phyloP scores from a whole-genome alignment of 495 filamentous ascomycete genomes.

The Podospora anserina region DNA sequence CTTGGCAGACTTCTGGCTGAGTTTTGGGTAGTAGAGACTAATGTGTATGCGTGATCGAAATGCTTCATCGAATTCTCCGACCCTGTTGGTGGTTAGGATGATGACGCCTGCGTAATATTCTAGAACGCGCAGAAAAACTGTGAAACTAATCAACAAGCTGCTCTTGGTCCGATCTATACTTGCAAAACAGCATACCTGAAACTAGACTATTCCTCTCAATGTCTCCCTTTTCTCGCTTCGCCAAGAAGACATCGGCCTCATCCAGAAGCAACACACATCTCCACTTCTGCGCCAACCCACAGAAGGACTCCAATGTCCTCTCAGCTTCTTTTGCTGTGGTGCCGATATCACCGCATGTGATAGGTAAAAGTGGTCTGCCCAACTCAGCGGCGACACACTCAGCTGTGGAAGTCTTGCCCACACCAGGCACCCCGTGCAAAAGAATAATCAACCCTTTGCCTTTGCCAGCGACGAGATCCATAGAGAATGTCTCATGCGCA shows the following conservation, averaged over 20 bases:
- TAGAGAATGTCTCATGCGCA: too few species aligned
- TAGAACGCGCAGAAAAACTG: slow-evolving; percentile 13
- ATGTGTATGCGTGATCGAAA: slow-evolving; percentile 25
- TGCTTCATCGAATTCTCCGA: slow-evolving; percentile 15
- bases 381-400: slow-evolving; percentile 13
- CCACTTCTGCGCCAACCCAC: slow-evolving; percentile 41
- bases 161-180: not conserved
- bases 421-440: slow-evolving; percentile 15
- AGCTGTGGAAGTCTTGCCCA: slow-evolving; percentile 19
- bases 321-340: slow-evolving; percentile 36
- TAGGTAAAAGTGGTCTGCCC: slow-evolving; percentile 6
- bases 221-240: slow-evolving; percentile 14
- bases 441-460: slow-evolving; percentile 18
- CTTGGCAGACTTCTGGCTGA: too few species aligned
- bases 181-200: not conserved
- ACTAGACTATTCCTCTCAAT: slow-evolving; percentile 12
- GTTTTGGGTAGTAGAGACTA: slow-evolving; percentile 28
- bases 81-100: slow-evolving; percentile 28
- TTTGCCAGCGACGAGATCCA: slow-evolving; percentile 13
- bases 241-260: slow-evolving; percentile 56
- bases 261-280: slow-evolving; percentile 52
- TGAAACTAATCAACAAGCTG: not conserved
- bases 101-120: slow-evolving; percentile 18
- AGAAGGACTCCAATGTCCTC: slow-evolving; percentile 36
- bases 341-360: slow-evolving; percentile 18